Evolutionary conservation across 2,329 filamentous ascomycete species (phyloP).

Genomic region (Diaporthe capsici): DNA sequence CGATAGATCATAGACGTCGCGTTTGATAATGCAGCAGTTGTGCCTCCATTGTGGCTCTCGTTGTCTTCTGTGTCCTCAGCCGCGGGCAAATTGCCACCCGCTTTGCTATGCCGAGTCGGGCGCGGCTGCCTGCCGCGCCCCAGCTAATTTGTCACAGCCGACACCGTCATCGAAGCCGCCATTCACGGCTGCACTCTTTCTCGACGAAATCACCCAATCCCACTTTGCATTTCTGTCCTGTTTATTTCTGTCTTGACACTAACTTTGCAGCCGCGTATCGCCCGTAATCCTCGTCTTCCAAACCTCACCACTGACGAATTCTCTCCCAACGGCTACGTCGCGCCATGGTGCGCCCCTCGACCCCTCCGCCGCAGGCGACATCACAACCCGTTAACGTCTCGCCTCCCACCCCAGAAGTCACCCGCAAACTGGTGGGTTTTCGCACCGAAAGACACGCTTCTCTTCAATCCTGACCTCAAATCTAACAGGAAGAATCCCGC

Average conservation of each 20-base stretch:
- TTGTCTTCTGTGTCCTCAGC: not conserved
- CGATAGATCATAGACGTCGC: constrained; percentile 27
- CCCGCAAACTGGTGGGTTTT: constrained; percentile 48
- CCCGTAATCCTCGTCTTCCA: not conserved
- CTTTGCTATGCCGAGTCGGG: constrained; percentile 25
- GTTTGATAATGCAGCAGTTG: constrained; percentile 11
- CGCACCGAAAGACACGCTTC: too few relatives aligned
- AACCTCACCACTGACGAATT: not conserved
- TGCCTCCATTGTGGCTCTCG: not conserved
- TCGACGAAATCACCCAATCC: not conserved
- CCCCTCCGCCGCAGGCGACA: constrained; percentile 57
- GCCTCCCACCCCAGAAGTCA: constrained; percentile 68
- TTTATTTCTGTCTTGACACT: not conserved
- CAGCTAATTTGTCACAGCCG: constrained; percentile 22
- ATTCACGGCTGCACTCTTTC: not conserved
- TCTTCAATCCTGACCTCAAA: constrained; percentile 38
- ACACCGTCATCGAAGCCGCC: constrained; percentile 12
- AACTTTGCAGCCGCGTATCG: not conserved
- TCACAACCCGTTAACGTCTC: constrained; percentile 51
- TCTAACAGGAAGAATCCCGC: constrained; percentile 82
- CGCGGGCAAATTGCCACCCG: constrained; percentile 12
- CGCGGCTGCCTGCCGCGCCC: constrained; percentile 39
- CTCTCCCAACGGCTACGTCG: not conserved
- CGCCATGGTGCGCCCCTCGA: constrained; percentile 63
- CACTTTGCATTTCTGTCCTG: not conserved